phyloP scores from a whole-genome alignment of 164 flowering plant species.

The Euptelea pleiosperma region DNA sequence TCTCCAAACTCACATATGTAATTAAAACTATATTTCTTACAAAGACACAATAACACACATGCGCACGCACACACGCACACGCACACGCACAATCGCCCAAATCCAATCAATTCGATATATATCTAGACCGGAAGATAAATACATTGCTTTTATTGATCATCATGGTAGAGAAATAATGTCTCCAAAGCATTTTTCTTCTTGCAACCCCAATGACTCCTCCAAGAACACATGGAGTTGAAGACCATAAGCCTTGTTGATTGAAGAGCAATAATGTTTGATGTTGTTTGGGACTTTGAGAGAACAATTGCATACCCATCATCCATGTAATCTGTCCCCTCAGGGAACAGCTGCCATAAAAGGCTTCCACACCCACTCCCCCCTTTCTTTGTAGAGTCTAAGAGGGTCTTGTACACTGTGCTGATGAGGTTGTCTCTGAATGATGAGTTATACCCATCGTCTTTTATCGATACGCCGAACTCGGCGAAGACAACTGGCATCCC shows the following conservation, averaged over 20 bases:
- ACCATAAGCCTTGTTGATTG: conserved; percentile 60
- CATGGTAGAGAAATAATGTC: conserved; percentile 38
- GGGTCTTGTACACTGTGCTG: conserved; percentile 50
- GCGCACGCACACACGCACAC: neutral
- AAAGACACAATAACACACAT: neutral
- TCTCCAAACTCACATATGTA: neutral
- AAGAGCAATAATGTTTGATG: conserved; percentile 61
- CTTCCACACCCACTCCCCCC: conserved; percentile 89
- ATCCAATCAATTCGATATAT: neutral
- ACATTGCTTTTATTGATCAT: conserved; percentile 37
- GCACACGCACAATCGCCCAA: neutral
- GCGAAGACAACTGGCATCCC: conserved; percentile 81
- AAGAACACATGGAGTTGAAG: conserved; percentile 63
- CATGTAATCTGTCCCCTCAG: conserved; percentile 89
- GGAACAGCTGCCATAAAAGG: conserved; percentile 88
- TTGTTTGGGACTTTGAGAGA: conserved; percentile 61
- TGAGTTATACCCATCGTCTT: conserved; percentile 68
- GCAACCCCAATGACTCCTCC: conserved; percentile 80
- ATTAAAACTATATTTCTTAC: neutral
- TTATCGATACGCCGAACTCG: conserved; percentile 78
- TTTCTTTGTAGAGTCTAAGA: conserved; percentile 58
- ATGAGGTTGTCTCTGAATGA: conserved; percentile 55
- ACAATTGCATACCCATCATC: conserved; percentile 89
- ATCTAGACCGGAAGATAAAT: neutral
- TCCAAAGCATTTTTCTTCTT: conserved; percentile 53